A percentile compares a stretch with the other conserved stretches of the same genome.
These are phyloP conservation scores for Myrmaecium sp. DNA, from an alignment of 2,329 filamentous ascomycete genomes.

Conservation along the genomic window DNA sequence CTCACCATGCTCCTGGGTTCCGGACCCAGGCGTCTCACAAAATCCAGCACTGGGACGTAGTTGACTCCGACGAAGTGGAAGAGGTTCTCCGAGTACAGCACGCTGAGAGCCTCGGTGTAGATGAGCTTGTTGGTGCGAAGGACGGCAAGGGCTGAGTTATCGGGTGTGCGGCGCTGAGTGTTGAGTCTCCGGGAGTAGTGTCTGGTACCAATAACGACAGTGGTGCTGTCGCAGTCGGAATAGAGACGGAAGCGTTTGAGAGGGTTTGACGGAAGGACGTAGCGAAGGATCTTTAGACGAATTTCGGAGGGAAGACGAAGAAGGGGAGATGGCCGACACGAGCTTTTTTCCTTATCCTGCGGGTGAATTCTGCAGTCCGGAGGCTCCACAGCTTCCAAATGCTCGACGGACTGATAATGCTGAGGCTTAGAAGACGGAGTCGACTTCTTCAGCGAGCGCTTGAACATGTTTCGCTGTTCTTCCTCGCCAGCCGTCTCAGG, in stretches of 20 bases:
- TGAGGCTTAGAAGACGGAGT: too few relatives aligned
- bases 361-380: too few relatives aligned
- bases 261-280: slow-evolving; percentile 16
- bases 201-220: slow-evolving; percentile 22
- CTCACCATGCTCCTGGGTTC: slow-evolving; percentile 20
- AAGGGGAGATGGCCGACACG: too few relatives aligned
- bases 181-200: slow-evolving; percentile 16
- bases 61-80: slow-evolving; percentile 24
- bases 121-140: slow-evolving; percentile 20
- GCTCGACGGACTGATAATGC: too few relatives aligned
- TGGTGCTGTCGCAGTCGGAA: slow-evolving; percentile 24
- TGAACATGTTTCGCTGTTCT: too few relatives aligned
- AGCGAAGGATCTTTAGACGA: slow-evolving; percentile 20
- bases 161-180: slow-evolving; percentile 19
- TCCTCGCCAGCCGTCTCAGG: too few relatives aligned
- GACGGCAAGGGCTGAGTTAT: slow-evolving; percentile 17
- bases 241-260: slow-evolving; percentile 28
- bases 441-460: too few relatives aligned
- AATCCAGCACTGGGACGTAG: slow-evolving; percentile 22
- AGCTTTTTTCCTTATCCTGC: too few relatives aligned
- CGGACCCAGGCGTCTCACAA: slow-evolving; percentile 20
- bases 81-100: slow-evolving; percentile 22
- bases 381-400: too few relatives aligned
- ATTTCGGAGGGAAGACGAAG: slow-evolving; percentile 22
- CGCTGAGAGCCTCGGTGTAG: slow-evolving; percentile 21